A percentile compares a stretch with the other conserved stretches of the same genome.
Evolutionary conservation across 2,329 filamentous ascomycete species (phyloP).

Genomic region (Diaporthe ilicicola): DNA sequence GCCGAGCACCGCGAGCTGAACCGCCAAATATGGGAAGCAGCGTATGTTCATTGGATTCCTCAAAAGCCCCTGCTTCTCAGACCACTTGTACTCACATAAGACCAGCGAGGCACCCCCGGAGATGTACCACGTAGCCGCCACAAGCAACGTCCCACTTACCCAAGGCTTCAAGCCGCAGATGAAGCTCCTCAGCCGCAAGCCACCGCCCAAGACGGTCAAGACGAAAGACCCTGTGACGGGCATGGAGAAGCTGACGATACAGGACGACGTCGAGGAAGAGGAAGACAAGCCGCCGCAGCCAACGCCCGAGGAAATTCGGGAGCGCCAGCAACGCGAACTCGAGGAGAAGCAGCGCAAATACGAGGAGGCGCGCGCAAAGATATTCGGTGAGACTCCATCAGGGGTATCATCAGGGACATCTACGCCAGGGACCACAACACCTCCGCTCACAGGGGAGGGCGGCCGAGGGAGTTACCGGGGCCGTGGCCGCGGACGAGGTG

Average conservation of each 20-base stretch:
- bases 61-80: neutral
- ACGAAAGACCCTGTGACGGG: slow-evolving; percentile 64
- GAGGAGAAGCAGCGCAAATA: slow-evolving; percentile 93
- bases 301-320: slow-evolving; percentile 79
- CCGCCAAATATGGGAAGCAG: slow-evolving; percentile 86
- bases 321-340: slow-evolving; percentile 78
- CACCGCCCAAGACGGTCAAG: slow-evolving; percentile 66
- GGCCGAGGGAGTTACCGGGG: slow-evolving; percentile 53
- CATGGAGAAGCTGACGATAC: slow-evolving; percentile 53
- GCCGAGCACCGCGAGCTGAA: slow-evolving; percentile 86
- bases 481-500: slow-evolving; percentile 55
- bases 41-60: slow-evolving; percentile 61
- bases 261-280: slow-evolving; percentile 69
- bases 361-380: slow-evolving; percentile 85
- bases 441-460: slow-evolving; percentile 57
- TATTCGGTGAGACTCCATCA: slow-evolving; percentile 71
- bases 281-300: slow-evolving; percentile 61
- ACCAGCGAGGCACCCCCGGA: slow-evolving; percentile 76
- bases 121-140: slow-evolving; percentile 74
- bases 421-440: slow-evolving; percentile 69
- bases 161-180: slow-evolving; percentile 83
- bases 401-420: slow-evolving; percentile 60
- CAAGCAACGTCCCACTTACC: slow-evolving; percentile 61
- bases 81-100: slow-evolving; percentile 25
- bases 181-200: slow-evolving; percentile 86